Base-by-base conservation (phyloP, 176 grass and related monocot genomes). In the Eragrostis nindensis region DNA sequence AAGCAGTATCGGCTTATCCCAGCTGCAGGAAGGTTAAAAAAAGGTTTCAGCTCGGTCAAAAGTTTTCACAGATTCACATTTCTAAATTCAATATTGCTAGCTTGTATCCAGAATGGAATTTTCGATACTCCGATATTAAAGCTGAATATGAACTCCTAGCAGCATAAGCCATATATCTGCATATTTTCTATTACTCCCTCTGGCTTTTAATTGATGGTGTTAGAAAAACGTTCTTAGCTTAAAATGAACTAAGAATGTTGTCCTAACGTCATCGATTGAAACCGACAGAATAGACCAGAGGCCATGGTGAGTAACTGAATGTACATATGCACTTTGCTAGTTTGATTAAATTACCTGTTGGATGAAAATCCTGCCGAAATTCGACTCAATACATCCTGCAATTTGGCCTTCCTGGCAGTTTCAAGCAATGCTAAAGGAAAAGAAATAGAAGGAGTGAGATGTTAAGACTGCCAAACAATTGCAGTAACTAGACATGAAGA, bases 301-400 rank as follows among this genome's bases (percentile, higher is more conserved):
- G 15, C 19, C n/a, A 36, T 14, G 11, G 1, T 43, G 30, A 18
- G 14, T 15, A 76, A 14, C 50, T 27, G 24, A 68, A 46, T 15
- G 32, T 36, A 36, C 2, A 14, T 73, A 45, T 3, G 1, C 66
- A 11, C 25, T n/a, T 56, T 27, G 16, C 50, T 81, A 27, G 64
- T 80, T 87, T 11, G 66, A 74, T 62, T 68, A 64, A 64, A 27
- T 43, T 88, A 97, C 95, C 92, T 87, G 43, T 79, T 74, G 57
- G 92, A 89, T 82, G 87, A 92, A 89, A 98, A 98, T 89, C 95
- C 92, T 50, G 80, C 64, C 2, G 88, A 87, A 80, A 98, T 92
- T 86, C 71, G 89, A 75, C 62, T 76, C 71, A 91, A 85, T 45
- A 98, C 85, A 73, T 94, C 86, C 76, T 76, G 84, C 73, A 98